Percentiles rank a stretch among this genome's conserved stretches.
phyloP scores from a whole-genome alignment of 2,329 filamentous ascomycete species.

The Neofusicoccum kwambonambiense region DNA sequence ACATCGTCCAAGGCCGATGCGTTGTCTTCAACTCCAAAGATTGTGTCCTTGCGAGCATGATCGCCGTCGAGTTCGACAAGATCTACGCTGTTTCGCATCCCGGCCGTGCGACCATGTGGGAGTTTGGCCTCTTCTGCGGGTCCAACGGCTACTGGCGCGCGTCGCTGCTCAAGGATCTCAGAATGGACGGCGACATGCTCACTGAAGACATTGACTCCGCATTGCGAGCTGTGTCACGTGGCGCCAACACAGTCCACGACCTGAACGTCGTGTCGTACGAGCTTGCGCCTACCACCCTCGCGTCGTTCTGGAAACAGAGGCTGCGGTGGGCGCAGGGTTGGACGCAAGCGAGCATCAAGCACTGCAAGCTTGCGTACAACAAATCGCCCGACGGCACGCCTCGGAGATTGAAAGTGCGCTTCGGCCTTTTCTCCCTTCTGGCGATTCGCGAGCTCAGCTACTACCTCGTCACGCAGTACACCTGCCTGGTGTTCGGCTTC shows the following conservation, averaged over 20 bases:
- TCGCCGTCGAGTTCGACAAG: slow-evolving; percentile 52
- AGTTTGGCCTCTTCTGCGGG: slow-evolving; percentile 51
- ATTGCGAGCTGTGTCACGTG: slow-evolving; percentile 45
- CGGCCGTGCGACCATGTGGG: slow-evolving; percentile 47
- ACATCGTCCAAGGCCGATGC: slow-evolving; percentile 52
- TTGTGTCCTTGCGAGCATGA: slow-evolving; percentile 47
- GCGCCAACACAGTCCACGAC: slow-evolving; percentile 47
- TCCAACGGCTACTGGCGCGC: slow-evolving; percentile 52
- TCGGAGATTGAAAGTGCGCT: slow-evolving; percentile 36
- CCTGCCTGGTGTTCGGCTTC: slow-evolving; percentile 47
- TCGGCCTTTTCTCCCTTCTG: slow-evolving; percentile 47
- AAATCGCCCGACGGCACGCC: slow-evolving; percentile 29
- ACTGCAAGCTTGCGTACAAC: slow-evolving; percentile 44
- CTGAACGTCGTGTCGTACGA: slow-evolving; percentile 51
- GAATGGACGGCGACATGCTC: slow-evolving; percentile 52
- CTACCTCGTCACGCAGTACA: slow-evolving; percentile 51
- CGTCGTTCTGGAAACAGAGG: slow-evolving; percentile 50
- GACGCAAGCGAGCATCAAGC: slow-evolving; percentile 48
- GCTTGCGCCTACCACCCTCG: slow-evolving; percentile 46
- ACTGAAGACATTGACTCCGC: slow-evolving; percentile 54
- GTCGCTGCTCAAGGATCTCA: slow-evolving; percentile 44
- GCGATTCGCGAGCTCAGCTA: slow-evolving; percentile 48
- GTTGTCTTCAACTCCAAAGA: slow-evolving; percentile 49
- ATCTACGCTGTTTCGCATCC: slow-evolving; percentile 54
- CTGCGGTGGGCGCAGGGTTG: slow-evolving; percentile 53